phyloP scores from a whole-genome alignment of 306 rosid genomes.

The Quercus agrifolia region DNA sequence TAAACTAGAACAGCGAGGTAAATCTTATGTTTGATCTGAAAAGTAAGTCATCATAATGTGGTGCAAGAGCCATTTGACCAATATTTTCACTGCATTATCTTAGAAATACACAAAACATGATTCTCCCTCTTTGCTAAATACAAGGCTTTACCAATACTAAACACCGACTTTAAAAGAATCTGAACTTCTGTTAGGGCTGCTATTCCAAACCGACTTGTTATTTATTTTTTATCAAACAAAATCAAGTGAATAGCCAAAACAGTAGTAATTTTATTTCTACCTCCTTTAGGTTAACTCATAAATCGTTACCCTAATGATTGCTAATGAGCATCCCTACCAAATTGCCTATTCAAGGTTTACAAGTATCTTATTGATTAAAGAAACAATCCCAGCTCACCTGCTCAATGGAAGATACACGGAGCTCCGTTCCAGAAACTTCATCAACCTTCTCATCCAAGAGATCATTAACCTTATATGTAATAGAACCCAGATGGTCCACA shows the following conservation, averaged over 20 bases:
- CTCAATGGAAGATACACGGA: constrained; percentile 86
- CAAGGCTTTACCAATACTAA: neutral
- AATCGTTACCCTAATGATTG: neutral
- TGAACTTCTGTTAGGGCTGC: neutral
- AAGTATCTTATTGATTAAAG: neutral
- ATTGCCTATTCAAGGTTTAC: neutral
- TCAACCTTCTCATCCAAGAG: constrained; percentile 92
- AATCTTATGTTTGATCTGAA: neutral
- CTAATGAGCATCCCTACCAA: neutral
- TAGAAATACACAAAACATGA: neutral
- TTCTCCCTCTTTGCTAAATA: neutral
- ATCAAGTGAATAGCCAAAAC: too few relatives aligned
- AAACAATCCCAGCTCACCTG: constrained; percentile 51
- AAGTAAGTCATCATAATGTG: neutral
- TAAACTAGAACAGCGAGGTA: neutral
- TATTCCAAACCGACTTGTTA: neutral
- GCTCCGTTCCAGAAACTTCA: constrained; percentile 86
- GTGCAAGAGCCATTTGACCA: neutral
- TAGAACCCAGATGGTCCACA: constrained; percentile 98
- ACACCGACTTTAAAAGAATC: neutral
- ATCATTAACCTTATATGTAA: constrained; percentile 86
- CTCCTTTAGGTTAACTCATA: too few relatives aligned
- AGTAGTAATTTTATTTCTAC: too few relatives aligned
- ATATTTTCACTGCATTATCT: neutral
- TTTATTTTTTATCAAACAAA: neutral